Evolutionary conservation across 2,329 filamentous ascomycete genomes (phyloP), one percentile per base, ranked within the genome.

Genomic region (Furcasterigmium furcatum): DNA sequence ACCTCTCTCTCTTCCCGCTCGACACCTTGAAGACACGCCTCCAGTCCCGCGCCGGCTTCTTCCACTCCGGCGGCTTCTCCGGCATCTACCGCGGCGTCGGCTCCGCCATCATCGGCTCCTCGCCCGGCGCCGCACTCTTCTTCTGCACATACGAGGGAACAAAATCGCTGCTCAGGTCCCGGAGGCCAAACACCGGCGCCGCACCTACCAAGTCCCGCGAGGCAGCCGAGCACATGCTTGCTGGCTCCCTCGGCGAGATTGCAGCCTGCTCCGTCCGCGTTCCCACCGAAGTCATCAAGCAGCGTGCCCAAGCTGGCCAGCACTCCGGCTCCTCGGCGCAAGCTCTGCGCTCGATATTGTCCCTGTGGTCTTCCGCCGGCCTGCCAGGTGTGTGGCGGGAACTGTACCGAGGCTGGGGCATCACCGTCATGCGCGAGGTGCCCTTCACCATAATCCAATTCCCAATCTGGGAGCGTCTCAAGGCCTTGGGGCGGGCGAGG

Each of bases 1-100:
- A 99, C 79, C 85, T 96, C 60, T 91, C 91, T 46, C 88, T 99
- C 62, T 99, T 88, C 74, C 94, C 94, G 1, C 90, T 99, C 76
- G 95, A 99, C 79, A 99, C 94, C 0, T 85, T 99, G 63, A 99
- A 99, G 73, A 99, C 95, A 36, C 91, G 94, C 14, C 88, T 99
- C 7, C 94, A 99, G 72, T 90, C 91, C 52, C 80, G 80, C 40
- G 65, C 77, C 46, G 84, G 86, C 64, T 91, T 96, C 74, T 82
- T 89, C 61, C 77, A 87, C 46, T 84, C 85, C 3, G 92, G 94
- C 62, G 92, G 92, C 60, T 91, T 97, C 77, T 79, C 79, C 41
- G 91, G 92, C 50, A 89, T 97, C 58, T 99, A 99, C 74, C 86
- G 88, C 38, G 94, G 94, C 62, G 83, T 99, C 14, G 94, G 92